Conservation (phyloP, 805 yeast genomes). For the Metschnikowia noctiluminum region DNA sequence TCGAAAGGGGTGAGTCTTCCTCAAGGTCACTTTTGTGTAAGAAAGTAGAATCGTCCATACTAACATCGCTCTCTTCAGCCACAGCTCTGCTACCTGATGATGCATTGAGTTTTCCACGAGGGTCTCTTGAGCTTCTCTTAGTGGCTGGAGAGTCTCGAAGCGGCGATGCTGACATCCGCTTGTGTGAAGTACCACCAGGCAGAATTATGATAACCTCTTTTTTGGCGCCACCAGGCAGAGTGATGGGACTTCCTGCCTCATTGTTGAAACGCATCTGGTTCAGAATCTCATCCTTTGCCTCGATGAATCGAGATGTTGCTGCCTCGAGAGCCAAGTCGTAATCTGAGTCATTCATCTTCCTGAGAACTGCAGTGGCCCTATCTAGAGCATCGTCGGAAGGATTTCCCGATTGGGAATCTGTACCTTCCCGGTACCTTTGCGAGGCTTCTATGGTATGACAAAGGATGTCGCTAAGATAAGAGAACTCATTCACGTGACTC, state of each 20-base stretch:
- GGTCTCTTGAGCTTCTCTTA: slow-evolving; percentile 4
- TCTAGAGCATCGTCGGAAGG: neutral
- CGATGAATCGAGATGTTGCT: slow-evolving; percentile 26
- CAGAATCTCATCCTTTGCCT: neutral
- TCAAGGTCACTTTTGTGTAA: slow-evolving; percentile 23
- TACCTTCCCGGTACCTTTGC: neutral
- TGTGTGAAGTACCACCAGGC: slow-evolving; percentile 4
- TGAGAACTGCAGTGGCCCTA: slow-evolving; percentile 5
- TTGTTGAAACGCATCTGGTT: too few relatives aligned
- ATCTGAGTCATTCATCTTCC: slow-evolving; percentile 19
- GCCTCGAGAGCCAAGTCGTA: slow-evolving; percentile 34
- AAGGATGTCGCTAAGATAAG: slow-evolving; percentile 7
- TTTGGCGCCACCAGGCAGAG: neutral
- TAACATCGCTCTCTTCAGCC: slow-evolving; percentile 28
- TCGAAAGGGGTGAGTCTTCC: slow-evolving; percentile 29
- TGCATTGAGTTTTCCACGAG: neutral
- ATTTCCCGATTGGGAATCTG: neutral
- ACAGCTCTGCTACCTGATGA: neutral
- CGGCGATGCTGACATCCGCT: slow-evolving; percentile 26
- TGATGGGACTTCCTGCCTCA: neutral
- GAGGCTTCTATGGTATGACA: slow-evolving; percentile 1
- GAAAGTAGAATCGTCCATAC: slow-evolving; percentile 28
- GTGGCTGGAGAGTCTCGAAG: slow-evolving; percentile 14
- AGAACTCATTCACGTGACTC: slow-evolving; percentile 22
- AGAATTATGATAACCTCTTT: neutral